These are phyloP conservation scores for Diaporthe vaccinii DNA, from an alignment of 2,329 filamentous ascomycete genomes.

Conservation along the genomic window DNA sequence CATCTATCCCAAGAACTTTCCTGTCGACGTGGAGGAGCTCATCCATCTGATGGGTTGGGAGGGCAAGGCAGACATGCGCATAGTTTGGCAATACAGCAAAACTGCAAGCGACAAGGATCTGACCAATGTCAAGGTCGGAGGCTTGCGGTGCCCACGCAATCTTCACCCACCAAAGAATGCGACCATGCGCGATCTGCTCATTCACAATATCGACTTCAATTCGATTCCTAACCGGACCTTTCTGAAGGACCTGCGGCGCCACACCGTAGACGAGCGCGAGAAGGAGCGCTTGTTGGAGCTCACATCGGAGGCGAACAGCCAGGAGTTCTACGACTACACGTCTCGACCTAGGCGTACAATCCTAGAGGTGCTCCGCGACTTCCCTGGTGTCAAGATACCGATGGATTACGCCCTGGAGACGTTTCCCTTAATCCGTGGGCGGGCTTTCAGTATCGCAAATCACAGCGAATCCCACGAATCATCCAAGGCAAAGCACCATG, in stretches of 20 bases:
- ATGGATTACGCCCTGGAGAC: constrained; percentile 78
- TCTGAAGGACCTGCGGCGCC: constrained; percentile 82
- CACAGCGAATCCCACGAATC: constrained; percentile 53
- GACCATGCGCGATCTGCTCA: constrained; percentile 82
- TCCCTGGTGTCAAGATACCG: constrained; percentile 85
- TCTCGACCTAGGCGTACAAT: constrained; percentile 91
- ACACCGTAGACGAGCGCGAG: constrained; percentile 79
- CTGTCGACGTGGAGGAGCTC: constrained; percentile 82
- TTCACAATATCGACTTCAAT: constrained; percentile 88
- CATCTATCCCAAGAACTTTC: constrained; percentile 90
- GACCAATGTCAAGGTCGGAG: neutral
- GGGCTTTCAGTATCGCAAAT: constrained; percentile 93
- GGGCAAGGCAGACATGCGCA: constrained; percentile 75
- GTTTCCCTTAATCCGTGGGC: constrained; percentile 86
- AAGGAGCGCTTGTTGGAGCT: constrained; percentile 88
- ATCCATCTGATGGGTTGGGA: constrained; percentile 86
- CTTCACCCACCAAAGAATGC: constrained; percentile 55
- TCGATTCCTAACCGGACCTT: constrained; percentile 91
- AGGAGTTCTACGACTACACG: constrained; percentile 97
- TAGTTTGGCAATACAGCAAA: constrained; percentile 46
- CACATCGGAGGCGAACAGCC: constrained; percentile 80
- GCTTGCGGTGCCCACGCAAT: constrained; percentile 44
- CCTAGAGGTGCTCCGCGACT: constrained; percentile 92
- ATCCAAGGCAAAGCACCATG: neutral
- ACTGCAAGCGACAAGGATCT: neutral